Evolutionary conservation across 805 yeast species (phyloP), one percentile per base, ranked within the genome.

Genomic region (Ogataea corticis): DNA sequence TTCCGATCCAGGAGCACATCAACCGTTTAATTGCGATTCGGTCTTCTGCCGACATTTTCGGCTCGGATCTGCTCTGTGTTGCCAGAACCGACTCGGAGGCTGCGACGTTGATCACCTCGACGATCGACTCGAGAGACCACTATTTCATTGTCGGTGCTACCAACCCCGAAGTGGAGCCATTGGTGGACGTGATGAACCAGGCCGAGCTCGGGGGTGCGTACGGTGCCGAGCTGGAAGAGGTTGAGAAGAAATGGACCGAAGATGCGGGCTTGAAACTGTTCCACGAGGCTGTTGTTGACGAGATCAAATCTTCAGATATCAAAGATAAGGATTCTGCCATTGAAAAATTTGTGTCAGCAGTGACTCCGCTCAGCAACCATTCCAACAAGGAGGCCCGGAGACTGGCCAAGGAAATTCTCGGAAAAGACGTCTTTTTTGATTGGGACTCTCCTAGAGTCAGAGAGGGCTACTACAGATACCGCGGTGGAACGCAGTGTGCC

Each of bases 81-180:
- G 97, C 97, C 42, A 83, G 98, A 75, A 90, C 97, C 31, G 98
- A 92, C 69, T 88, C 97, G 44, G 98, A 92, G 74, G 97, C 97
- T 55, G 98, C 97, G 38, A 92, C 97, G 43, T 78, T 92, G 65
- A 76, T 92, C 65, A 88, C 97, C 49, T 88, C 96, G 16, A 86
- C 97, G 43, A 91, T 92, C 61, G 98, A 92, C 69, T 82, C 77
- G 70, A 82, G 98, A 69, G 98, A 92, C 69, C 98, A 92, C 68
- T 89, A 84, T 72, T 92, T 87, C 68, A 76, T 92, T 59, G 80
- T 85, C 56, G 98, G 98, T 62, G 73, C 94, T 44, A 90, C 98
- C 52, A 91, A 90, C 75, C 90, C 95, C 44, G 77, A 84, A 41
- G 65, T 86, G 33, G 82, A 80, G 44, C 85, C 88, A 38, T 78